Percentiles rank a stretch among this genome's conserved stretches.
phyloP scores from a whole-genome alignment of 306 rosid species.

The Cyclanthera cordifolia region DNA sequence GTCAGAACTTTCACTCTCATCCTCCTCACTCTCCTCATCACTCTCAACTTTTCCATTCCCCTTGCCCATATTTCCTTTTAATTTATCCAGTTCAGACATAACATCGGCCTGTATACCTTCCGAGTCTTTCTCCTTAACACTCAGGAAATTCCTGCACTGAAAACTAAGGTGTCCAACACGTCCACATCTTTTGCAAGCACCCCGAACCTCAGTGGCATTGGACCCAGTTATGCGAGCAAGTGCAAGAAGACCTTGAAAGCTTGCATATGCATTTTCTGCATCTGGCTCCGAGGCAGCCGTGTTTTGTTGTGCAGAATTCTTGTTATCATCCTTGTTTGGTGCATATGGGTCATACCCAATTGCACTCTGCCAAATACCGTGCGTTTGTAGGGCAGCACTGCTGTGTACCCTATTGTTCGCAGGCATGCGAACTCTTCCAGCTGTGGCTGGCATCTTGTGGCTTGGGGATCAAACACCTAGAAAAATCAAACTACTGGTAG shows the following conservation, averaged over 20 bases:
- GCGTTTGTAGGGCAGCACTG: slow-evolving; percentile 96
- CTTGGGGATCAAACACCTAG: slow-evolving; percentile 19
- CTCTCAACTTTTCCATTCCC: slow-evolving; percentile 36
- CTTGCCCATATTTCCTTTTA: slow-evolving; percentile 46
- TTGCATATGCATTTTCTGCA: slow-evolving; percentile 81
- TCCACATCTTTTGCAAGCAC: slow-evolving; percentile 85
- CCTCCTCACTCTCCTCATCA: slow-evolving; percentile 53
- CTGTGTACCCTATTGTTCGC: slow-evolving; percentile 95
- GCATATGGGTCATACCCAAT: slow-evolving; percentile 91
- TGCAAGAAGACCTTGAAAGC: slow-evolving; percentile 85
- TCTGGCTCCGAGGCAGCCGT: slow-evolving; percentile 45
- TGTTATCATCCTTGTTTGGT: slow-evolving; percentile 65
- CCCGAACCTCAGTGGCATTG: slow-evolving; percentile 61
- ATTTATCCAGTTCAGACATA: slow-evolving; percentile 45
- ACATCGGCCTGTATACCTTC: slow-evolving; percentile 41
- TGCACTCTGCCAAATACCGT: slow-evolving; percentile 96
- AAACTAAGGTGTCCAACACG: slow-evolving; percentile 90
- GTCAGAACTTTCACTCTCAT: slow-evolving; percentile 57
- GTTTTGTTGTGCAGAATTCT: slow-evolving; percentile 33
- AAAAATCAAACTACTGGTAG: neutral
- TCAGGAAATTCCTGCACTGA: slow-evolving; percentile 82
- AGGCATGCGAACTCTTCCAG: slow-evolving; percentile 98
- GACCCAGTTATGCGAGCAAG: slow-evolving; percentile 81
- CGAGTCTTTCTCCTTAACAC: slow-evolving; percentile 54
- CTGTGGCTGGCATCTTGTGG: slow-evolving; percentile 83